Evolutionary conservation across 106 monocot species (phyloP).

Genomic region (Chionographis japonica): DNA sequence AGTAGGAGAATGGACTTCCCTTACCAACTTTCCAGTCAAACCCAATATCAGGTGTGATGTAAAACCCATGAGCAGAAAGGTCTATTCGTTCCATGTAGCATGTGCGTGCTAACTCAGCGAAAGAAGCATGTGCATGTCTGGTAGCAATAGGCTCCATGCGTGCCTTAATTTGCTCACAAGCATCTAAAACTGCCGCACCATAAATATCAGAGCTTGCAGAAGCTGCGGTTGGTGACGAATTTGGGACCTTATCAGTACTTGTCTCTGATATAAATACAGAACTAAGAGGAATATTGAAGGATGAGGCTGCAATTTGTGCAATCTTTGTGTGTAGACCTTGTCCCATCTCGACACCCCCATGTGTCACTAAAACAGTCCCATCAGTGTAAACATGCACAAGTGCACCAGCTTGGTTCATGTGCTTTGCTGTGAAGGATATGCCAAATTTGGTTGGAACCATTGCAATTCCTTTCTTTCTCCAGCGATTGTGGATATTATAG

Average conservation of each 20-base stretch:
- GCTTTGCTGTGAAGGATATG: slow-evolving; percentile 83
- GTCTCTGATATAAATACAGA: slow-evolving; percentile 97
- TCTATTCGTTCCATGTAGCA: slow-evolving; percentile 82
- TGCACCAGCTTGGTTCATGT: slow-evolving; percentile 99
- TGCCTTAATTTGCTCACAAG: slow-evolving; percentile 87
- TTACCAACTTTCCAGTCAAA: slow-evolving; percentile 70
- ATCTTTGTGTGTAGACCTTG: slow-evolving; percentile 97
- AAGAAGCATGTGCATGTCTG: slow-evolving; percentile 45
- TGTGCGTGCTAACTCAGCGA: slow-evolving; percentile 67
- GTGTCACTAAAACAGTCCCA: slow-evolving; percentile 90
- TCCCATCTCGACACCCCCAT: slow-evolving; percentile 99
- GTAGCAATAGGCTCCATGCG: slow-evolving; percentile 77
- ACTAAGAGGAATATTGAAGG: slow-evolving; percentile 79
- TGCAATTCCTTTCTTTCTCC: slow-evolving; percentile 87
- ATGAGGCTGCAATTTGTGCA: slow-evolving; percentile 94
- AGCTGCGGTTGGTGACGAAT: slow-evolving; percentile 98
- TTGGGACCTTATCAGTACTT: slow-evolving; percentile 98
- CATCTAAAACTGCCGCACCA: slow-evolving; percentile 98
- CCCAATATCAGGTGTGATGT: slow-evolving; percentile 76
- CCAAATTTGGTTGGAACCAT: slow-evolving; percentile 98
- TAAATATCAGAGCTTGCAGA: slow-evolving; percentile 99
- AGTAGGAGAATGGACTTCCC: slow-evolving; percentile 75
- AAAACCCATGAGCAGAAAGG: slow-evolving; percentile 96
- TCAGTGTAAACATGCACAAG: slow-evolving; percentile 97
- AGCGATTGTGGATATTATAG: slow-evolving; percentile 75